Evolutionary conservation across 495 filamentous ascomycete species (phyloP), one percentile per base, ranked within the genome.

Genomic region (Cercophora samala): DNA sequence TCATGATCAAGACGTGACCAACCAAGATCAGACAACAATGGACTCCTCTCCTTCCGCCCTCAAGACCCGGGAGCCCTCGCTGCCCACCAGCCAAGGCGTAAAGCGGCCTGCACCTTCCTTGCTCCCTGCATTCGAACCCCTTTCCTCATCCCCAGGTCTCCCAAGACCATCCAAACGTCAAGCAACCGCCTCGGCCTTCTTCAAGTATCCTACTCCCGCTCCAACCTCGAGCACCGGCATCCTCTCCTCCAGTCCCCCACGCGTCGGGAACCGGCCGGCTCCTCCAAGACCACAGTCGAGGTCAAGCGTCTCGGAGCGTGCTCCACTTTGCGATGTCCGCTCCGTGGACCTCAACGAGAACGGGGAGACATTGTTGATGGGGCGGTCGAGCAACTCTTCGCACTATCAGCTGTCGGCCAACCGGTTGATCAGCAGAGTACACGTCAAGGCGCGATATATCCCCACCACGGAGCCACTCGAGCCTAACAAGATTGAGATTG

Each of bases 211-310:
- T 32, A 97, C 94, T 1, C 94, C 94, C 0, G 86, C 96, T 22
- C 93, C 93, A 59, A 97, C 94, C 25, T 98, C 95, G 2, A 97
- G 92, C 51, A 96, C 93, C 61, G 90, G 91, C 68, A 91, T 97
- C 61, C 83, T 96, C 69, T 93, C 92, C 53, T 97, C 95, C 21
- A 97, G 94, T 66, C 92, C 95, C 24, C 88, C 89, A 70, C 84
- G 82, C 64, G 75, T 81, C 64, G 75, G 78, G 51, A 79, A 80
- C 68, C 85, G 89, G 68, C 83, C 81, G 70, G 53, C 18, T 56
- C 53, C n/a, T 21, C 86, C 84, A n/a, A 72, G 64, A 60, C 74
- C 88, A 9, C 77, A 83, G 29, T 85, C 89, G 24, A 78, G 84
- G 71, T 93, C 93, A n/a, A 80, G 83, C 55, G 75, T 88, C 65